Evolutionary conservation across 768 basidiomycete genomes (phyloP).

Genomic region (Suillus subluteus): DNA sequence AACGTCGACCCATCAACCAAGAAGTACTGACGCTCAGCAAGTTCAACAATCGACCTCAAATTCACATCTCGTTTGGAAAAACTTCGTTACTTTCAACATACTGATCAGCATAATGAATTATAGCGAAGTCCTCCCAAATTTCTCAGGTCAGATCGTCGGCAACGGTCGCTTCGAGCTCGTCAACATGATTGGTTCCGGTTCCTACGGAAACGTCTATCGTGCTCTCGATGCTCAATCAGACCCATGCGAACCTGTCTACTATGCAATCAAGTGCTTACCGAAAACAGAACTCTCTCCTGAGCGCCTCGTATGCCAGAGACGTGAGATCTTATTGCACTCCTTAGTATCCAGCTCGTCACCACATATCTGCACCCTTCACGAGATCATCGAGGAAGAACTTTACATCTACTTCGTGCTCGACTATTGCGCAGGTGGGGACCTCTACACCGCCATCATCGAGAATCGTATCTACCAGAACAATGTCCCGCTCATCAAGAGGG

Average conservation of each 20-base stretch:
- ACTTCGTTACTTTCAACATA: constrained; percentile 6
- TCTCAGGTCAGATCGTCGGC: constrained; percentile 55
- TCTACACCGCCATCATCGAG: constrained; percentile 72
- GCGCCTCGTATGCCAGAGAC: constrained; percentile 60
- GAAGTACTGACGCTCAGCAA: constrained; percentile 9
- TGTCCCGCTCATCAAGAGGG: constrained; percentile 60
- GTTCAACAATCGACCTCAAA: constrained; percentile 1
- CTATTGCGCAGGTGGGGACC: constrained; percentile 61
- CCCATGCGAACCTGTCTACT: constrained; percentile 44
- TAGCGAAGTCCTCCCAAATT: constrained; percentile 44
- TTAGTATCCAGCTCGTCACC: constrained; percentile 53
- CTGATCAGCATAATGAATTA: constrained; percentile 7
- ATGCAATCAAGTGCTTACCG: constrained; percentile 79
- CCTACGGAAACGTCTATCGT: constrained; percentile 78
- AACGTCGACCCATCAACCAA: constrained; percentile 4
- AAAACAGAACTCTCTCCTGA: constrained; percentile 56
- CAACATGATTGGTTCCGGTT: constrained; percentile 70
- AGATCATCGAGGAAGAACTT: constrained; percentile 59
- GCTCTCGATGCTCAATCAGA: constrained; percentile 56
- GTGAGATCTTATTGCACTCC: constrained; percentile 68
- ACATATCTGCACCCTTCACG: constrained; percentile 71
- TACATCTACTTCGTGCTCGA: constrained; percentile 73
- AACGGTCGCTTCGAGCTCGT: constrained; percentile 63
- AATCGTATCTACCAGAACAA: constrained; percentile 56
- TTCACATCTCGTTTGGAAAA: not conserved